These are phyloP conservation scores for Podila clonocystis DNA, from an alignment of 192 early-diverging fungal species.

Conservation along the genomic window DNA sequence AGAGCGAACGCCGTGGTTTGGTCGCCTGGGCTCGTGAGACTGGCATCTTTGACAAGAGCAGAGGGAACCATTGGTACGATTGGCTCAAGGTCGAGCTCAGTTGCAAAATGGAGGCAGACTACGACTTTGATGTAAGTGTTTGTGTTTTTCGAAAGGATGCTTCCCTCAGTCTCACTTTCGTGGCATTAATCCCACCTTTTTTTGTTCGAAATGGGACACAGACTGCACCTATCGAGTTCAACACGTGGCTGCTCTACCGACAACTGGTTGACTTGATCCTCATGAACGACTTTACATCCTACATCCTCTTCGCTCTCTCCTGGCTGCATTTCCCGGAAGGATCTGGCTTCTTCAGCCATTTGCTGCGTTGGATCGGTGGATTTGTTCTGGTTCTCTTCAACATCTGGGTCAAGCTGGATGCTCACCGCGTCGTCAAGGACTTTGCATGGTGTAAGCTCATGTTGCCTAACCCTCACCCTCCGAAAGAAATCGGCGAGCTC, in stretches of 20 bases:
- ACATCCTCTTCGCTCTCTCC: conserved; percentile 82
- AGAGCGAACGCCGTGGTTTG: conserved; percentile 78
- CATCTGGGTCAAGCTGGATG: conserved; percentile 96
- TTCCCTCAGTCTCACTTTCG: too few species aligned
- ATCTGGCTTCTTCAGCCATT: conserved; percentile 66
- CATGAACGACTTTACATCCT: conserved; percentile 91
- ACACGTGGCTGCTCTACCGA: conserved; percentile 95
- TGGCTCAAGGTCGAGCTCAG: conserved; percentile 75
- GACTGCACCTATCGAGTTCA: conserved; percentile 91
- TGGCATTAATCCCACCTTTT: not conserved
- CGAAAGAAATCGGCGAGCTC: too few species aligned
- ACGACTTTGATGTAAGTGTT: conserved; percentile 75
- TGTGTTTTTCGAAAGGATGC: too few species aligned
- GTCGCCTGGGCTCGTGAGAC: conserved; percentile 73
- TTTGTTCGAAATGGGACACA: conserved; percentile 11
- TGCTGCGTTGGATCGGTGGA: conserved; percentile 83
- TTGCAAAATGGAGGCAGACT: conserved; percentile 82
- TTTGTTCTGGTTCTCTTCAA: conserved; percentile 86
- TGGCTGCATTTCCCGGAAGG: conserved; percentile 78
- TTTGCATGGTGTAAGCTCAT: conserved; percentile 93
- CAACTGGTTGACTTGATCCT: conserved; percentile 92
- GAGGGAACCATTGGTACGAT: conserved; percentile 59
- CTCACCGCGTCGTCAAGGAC: conserved; percentile 95
- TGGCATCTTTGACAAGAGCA: conserved; percentile 71
- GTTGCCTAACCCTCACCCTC: not conserved